Percentiles rank a stretch among this genome's conserved stretches.
phyloP scores from a whole-genome alignment of 2,329 filamentous ascomycete genomes.

The Cercospora sp. region DNA sequence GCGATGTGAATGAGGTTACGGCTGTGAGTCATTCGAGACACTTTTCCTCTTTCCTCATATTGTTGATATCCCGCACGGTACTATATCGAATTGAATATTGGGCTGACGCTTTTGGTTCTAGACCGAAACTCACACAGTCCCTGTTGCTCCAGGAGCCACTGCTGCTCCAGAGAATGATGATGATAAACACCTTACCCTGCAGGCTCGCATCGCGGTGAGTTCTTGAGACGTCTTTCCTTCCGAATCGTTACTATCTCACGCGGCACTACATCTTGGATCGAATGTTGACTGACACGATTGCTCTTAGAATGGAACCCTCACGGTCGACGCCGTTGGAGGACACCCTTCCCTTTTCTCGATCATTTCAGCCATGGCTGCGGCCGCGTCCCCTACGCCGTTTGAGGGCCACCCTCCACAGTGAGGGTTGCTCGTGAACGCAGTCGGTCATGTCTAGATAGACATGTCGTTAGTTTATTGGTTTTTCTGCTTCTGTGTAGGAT shows the following conservation, averaged over 20 bases:
- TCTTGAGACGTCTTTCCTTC: too few species aligned
- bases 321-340: neutral
- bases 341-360: neutral
- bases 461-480: neutral
- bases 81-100: neutral
- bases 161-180: neutral
- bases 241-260: too few species aligned
- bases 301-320: too few species aligned
- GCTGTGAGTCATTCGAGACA: too few species aligned
- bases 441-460: neutral
- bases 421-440: neutral
- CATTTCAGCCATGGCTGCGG: neutral
- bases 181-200: too few species aligned
- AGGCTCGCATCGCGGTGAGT: too few species aligned
- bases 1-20: neutral
- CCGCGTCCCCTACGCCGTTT: neutral
- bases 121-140: neutral
- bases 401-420: neutral
- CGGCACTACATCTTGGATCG: too few species aligned
- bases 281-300: too few species aligned
- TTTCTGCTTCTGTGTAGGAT: neutral
- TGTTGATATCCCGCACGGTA: too few species aligned
- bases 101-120: neutral
- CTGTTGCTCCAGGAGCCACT: neutral
- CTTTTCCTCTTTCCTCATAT: too few species aligned